Percentiles rank a stretch among this genome's conserved stretches.
Conservation (phyloP, 1,284 basidiomycete genomes). For the Cryptococcus sp. region DNA sequence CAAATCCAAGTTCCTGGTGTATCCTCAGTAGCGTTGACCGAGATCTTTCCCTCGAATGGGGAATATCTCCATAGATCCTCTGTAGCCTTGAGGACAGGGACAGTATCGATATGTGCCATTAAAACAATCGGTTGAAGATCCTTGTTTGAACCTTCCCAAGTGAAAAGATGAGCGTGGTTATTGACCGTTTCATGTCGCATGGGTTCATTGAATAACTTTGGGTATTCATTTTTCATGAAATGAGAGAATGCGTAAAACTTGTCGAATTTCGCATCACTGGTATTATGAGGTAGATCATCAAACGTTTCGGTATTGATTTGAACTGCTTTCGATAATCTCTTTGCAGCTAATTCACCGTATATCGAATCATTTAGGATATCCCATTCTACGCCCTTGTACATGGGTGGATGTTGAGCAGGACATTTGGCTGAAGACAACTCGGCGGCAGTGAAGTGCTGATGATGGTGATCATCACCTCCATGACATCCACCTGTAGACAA, state of each 20-base stretch:
- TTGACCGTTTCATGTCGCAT: conserved; percentile 48
- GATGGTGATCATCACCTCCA: neutral
- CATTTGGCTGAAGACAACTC: conserved; percentile 24
- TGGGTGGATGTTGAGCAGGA: conserved; percentile 30
- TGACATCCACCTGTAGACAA: no score
- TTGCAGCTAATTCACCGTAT: conserved; percentile 36
- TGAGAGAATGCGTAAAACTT: conserved; percentile 41
- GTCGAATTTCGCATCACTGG: conserved; percentile 41
- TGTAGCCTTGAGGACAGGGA: conserved; percentile 53
- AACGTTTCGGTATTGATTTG: conserved; percentile 47
- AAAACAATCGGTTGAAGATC: conserved; percentile 47
- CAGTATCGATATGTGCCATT: conserved; percentile 52
- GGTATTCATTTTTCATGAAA: conserved; percentile 47
- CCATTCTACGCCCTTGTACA: conserved; percentile 36
- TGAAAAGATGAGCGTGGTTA: conserved; percentile 48
- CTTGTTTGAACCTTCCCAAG: conserved; percentile 47
- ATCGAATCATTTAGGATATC: conserved; percentile 26
- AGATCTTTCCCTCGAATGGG: conserved; percentile 51
- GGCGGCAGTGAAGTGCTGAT: conserved; percentile 2
- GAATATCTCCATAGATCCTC: conserved; percentile 51
- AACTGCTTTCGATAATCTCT: conserved; percentile 39
- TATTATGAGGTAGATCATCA: conserved; percentile 42
- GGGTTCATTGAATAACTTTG: conserved; percentile 32
- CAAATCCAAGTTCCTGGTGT: conserved; percentile 51
- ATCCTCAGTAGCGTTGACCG: conserved; percentile 36